A percentile compares a stretch with the other conserved stretches of the same genome.
Conservation (phyloP, 768 basidiomycete genomes). For the Pholiota molesta region DNA sequence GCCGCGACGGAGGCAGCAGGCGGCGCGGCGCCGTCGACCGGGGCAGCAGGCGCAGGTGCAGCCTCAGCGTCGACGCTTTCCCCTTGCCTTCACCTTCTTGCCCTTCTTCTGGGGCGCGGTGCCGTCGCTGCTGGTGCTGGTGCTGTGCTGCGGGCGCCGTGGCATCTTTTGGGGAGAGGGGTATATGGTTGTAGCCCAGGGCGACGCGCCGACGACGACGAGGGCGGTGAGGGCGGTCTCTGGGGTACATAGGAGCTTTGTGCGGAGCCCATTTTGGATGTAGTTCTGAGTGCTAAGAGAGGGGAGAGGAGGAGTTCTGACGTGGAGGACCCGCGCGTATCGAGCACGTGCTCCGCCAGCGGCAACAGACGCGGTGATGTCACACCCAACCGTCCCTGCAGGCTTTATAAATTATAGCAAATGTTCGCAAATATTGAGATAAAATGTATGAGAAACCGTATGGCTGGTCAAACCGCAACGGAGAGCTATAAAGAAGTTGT, state of each 20-base stretch:
- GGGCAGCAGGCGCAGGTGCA: background rate
- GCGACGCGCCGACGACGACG: constrained; percentile 43
- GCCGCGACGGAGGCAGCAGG: background rate
- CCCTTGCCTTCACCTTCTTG: constrained; percentile 2
- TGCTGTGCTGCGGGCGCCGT: background rate
- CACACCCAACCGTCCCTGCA: too few relatives aligned
- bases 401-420: too few relatives aligned
- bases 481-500: too few relatives aligned
- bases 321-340: constrained; percentile 3
- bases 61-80: background rate
- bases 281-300: background rate
- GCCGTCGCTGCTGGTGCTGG: background rate
- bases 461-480: too few relatives aligned
- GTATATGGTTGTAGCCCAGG: constrained; percentile 38
- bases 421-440: too few relatives aligned
- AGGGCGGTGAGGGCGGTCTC: constrained; percentile 40
- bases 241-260: constrained; percentile 43
- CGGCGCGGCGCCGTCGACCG: background rate
- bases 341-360: background rate
- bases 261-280: constrained; percentile 46
- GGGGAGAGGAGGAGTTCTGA: background rate
- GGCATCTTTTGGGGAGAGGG: constrained; percentile 8
- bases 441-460: too few relatives aligned
- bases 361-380: too few relatives aligned
- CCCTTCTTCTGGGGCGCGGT: background rate